Evolutionary conservation across 495 filamentous ascomycete genomes (phyloP), one percentile per base, ranked within the genome.

Genomic region (Penicillium dipodomyicola): DNA sequence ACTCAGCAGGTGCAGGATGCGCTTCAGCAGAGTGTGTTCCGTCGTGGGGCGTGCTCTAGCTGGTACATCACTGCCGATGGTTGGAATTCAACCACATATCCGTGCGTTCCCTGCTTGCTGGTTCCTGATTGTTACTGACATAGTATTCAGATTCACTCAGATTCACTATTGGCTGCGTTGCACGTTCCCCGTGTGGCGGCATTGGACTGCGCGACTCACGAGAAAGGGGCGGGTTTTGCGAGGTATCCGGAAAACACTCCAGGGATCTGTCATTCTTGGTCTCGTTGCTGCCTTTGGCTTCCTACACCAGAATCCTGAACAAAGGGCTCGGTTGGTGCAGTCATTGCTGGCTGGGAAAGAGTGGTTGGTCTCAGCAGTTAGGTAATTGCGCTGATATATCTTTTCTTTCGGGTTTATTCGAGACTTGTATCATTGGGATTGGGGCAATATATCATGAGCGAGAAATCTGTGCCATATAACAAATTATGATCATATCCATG

Each of bases 1-100:
- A 78, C 82, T n/a, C 57, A 64, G 25, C 72, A 77, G 17, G 70
- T 85, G 9, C 84, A 87, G 58, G 62, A 73, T 58, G 67, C 67
- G 23, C 59, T 86, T 46, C 81, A 82, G 62, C 67, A 73, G 6
- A 84, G 76, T 4, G 77, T 85, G 0, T 85, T 77, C 69, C 70
- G 67, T 30, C 77, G 62, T 11, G 80, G 81, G 4, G 72, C 77
- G 1, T 87, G 84, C 63, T 63, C 62, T 15, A 84, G 75, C 56
- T 87, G 84, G 84, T 87, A 86, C 61, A 73, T 70, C 54, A 77
- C 71, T 7, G 75, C 73, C 6, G 72, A 74, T 32, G 84, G 81
- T 1, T 87, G 84, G 84, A 86, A 87, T 49, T 78, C 80, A 3
- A 78, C 75, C 4, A 72, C 73, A 9, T 85, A 85, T 67, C 84